phyloP scores from a whole-genome alignment of 345 rosid species.

The Rubroshorea leprosula region DNA sequence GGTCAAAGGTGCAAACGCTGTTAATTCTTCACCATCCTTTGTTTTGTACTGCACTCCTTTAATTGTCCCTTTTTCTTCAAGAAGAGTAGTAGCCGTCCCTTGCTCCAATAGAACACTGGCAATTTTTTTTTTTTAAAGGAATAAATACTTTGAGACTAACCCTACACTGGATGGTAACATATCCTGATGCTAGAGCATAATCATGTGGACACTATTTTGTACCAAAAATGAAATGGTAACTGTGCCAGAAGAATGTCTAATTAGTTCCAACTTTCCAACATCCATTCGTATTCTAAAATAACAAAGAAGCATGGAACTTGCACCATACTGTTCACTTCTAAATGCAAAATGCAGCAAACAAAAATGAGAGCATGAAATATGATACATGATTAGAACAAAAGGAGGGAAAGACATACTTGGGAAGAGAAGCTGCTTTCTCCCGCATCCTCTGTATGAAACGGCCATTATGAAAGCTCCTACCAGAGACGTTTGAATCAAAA shows the following conservation, averaged over 20 bases:
- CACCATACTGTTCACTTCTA: neutral
- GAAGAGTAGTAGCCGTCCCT: slow-evolving; percentile 67
- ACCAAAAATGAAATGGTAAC: neutral
- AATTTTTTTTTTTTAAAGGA: neutral
- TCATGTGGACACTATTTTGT: neutral
- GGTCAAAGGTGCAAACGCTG: slow-evolving; percentile 60
- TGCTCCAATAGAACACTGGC: slow-evolving; percentile 61
- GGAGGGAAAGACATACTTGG: slow-evolving; percentile 22
- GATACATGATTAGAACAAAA: neutral
- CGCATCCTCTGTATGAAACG: slow-evolving; percentile 49
- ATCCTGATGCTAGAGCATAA: neutral
- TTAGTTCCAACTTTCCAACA: too few relatives aligned
- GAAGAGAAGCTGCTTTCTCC: slow-evolving; percentile 40
- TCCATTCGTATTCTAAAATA: neutral
- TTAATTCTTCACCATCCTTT: slow-evolving; percentile 43
- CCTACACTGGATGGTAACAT: neutral
- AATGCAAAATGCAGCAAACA: neutral
- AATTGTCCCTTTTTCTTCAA: slow-evolving; percentile 57
- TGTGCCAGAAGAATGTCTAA: neutral
- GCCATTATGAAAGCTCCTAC: slow-evolving; percentile 49
- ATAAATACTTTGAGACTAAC: neutral
- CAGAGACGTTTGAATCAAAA: slow-evolving; percentile 41
- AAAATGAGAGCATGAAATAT: neutral
- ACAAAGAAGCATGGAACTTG: neutral
- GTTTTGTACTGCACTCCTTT: slow-evolving; percentile 76